phyloP scores from a whole-genome alignment of 2,329 filamentous ascomycete species.

The Calonectria pteridis region DNA sequence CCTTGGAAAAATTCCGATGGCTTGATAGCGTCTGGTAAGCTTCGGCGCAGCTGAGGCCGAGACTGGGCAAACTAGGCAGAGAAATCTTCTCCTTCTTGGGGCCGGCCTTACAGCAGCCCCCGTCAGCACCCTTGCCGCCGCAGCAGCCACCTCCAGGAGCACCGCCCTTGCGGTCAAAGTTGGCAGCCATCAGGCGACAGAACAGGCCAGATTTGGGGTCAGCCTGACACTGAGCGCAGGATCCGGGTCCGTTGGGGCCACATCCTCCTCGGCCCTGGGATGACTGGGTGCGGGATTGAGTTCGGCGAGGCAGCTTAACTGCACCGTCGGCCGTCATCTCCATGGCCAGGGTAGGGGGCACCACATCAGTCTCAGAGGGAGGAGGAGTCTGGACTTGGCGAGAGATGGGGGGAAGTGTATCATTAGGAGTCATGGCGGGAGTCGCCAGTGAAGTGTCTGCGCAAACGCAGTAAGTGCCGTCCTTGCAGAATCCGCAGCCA shows the following conservation, averaged over 20 bases:
- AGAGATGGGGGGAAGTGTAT: constrained; percentile 56
- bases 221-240: constrained; percentile 81
- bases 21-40: constrained; percentile 83
- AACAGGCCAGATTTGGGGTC: constrained; percentile 87
- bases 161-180: constrained; percentile 60
- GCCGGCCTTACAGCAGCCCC: constrained; percentile 72
- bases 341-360: constrained; percentile 64
- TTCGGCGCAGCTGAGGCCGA: constrained; percentile 80
- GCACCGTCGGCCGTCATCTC: constrained; percentile 71
- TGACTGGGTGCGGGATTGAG: constrained; percentile 48
- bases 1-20: constrained; percentile 80
- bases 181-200: constrained; percentile 83
- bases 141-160: constrained; percentile 67
- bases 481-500: constrained; percentile 84
- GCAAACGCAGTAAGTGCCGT: constrained; percentile 86
- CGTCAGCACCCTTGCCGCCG: constrained; percentile 69
- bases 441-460: constrained; percentile 68
- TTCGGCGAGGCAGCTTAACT: constrained; percentile 67
- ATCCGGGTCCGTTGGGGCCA: constrained; percentile 79
- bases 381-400: constrained; percentile 69
- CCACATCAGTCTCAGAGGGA: constrained; percentile 71
- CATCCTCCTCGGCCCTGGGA: constrained; percentile 58
- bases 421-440: constrained; percentile 55
- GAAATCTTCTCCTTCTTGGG: constrained; percentile 51
- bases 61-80: constrained; percentile 54